Evolutionary conservation across 2,329 filamentous ascomycete species (phyloP).

Genomic region (Penicillium sp.): DNA sequence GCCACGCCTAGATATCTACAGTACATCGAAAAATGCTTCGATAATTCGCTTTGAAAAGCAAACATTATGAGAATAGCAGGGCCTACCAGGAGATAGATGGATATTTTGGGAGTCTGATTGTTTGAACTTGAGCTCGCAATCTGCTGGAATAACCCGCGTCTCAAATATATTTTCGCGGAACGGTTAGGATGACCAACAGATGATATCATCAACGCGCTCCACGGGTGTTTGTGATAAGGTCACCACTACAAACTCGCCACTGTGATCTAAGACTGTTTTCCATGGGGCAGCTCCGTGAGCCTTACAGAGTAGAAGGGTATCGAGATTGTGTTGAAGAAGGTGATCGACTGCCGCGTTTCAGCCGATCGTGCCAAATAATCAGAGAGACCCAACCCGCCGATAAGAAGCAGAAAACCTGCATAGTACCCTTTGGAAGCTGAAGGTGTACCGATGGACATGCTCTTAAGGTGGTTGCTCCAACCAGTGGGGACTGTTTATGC

Average conservation of each 20-base stretch:
- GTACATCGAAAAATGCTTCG: not conserved
- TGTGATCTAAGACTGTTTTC: not conserved
- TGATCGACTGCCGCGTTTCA: not conserved
- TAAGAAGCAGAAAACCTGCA: no score
- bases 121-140: not conserved
- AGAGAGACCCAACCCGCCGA: no score
- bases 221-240: slow-evolving; percentile 8
- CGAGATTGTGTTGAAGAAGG: not conserved
- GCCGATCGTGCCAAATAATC: no score
- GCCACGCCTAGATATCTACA: not conserved
- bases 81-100: not conserved
- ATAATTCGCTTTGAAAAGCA: no score
- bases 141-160: not conserved
- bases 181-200: not conserved
- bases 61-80: no score
- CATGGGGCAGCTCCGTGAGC: not conserved
- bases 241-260: not conserved
- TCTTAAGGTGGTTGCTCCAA: not conserved
- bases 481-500: not conserved
- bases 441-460: no score
- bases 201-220: not conserved
- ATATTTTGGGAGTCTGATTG: not conserved
- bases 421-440: no score
- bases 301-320: not conserved
- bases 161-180: not conserved